phyloP scores from a whole-genome alignment of 2,329 filamentous ascomycete species.

The Colletotrichum spaethianum region DNA sequence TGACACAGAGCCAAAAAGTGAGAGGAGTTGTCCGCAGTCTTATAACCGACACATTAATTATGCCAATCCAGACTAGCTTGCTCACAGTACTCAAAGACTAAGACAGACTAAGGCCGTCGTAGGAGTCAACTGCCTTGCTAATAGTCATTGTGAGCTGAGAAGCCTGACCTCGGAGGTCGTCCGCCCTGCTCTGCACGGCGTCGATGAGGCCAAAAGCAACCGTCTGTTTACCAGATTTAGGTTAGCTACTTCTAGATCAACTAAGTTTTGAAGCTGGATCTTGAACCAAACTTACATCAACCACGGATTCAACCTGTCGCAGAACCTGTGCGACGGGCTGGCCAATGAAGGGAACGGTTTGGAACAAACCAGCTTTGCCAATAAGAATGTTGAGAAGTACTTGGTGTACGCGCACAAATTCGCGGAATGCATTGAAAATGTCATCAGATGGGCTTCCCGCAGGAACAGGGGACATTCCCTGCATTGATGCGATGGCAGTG shows the following conservation, averaged over 20 bases:
- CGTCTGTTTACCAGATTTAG: slow-evolving; percentile 19
- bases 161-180: not conserved
- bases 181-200: slow-evolving; percentile 46
- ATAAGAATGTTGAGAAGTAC: slow-evolving; percentile 52
- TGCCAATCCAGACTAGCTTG: not conserved
- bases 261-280: not conserved
- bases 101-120: not conserved
- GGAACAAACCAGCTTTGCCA: slow-evolving; percentile 51
- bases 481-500: slow-evolving; percentile 41
- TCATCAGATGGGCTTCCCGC: slow-evolving; percentile 34
- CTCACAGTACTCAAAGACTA: not conserved
- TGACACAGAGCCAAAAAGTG: no score
- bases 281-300: slow-evolving; percentile 46
- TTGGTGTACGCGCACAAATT: slow-evolving; percentile 51
- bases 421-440: slow-evolving; percentile 48
- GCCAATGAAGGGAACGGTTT: slow-evolving; percentile 47
- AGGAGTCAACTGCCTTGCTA: not conserved
- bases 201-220: slow-evolving; percentile 44
- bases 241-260: not conserved
- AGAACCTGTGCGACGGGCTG: slow-evolving; percentile 47
- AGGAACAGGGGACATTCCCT: slow-evolving; percentile 37
- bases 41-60: not conserved
- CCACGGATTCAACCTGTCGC: slow-evolving; percentile 43
- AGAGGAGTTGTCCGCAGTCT: not conserved
- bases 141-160: not conserved